phyloP scores from a whole-genome alignment of 225 moss, liverwort and hornwort species.

The Straminergon stramineum region DNA sequence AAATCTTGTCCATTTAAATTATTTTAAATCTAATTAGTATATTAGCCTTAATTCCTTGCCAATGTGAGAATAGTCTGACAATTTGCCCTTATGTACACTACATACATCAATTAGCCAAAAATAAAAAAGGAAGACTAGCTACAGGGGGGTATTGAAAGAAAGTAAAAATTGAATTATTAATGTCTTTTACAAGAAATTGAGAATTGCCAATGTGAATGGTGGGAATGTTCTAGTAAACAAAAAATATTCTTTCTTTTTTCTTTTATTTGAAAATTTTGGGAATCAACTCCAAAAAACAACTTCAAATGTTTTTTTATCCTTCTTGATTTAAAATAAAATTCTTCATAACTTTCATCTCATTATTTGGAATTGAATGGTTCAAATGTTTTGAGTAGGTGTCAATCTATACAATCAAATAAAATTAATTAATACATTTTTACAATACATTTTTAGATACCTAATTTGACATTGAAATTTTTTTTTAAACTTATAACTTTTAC shows the following conservation, averaged over 20 bases:
- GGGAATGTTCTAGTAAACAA: neutral
- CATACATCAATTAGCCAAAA: no score
- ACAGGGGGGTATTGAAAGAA: no score
- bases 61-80: no score
- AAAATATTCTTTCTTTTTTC: fast-evolving
- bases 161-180: fast-evolving
- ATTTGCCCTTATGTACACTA: no score
- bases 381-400: neutral
- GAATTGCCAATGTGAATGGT: neutral
- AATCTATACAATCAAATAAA: neutral
- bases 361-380: neutral
- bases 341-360: neutral
- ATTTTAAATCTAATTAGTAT: no score
- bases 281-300: neutral
- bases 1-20: no score
- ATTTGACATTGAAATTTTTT: neutral
- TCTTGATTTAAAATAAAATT: neutral
- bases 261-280: neutral
- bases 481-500: neutral
- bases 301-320: neutral
- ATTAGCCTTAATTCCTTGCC: no score
- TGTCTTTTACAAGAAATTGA: neutral
- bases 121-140: no score
- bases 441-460: neutral
- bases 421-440: neutral